Base-by-base conservation (phyloP, 768 basidiomycete species). In the Lactarius deliciosus region DNA sequence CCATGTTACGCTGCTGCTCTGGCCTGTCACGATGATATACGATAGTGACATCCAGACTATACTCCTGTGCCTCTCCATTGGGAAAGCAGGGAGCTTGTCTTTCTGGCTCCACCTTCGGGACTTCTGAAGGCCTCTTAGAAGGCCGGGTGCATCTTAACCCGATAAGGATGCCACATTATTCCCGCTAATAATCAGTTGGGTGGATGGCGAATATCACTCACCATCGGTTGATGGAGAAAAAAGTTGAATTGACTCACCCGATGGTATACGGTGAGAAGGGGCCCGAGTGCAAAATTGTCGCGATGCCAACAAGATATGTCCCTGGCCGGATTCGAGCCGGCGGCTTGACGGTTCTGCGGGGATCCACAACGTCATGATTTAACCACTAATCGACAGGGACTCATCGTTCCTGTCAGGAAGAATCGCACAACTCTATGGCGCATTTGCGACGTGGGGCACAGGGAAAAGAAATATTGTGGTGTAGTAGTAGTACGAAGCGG, bases 351-450 rank as follows among this genome's bases (percentile, higher is more conserved):
- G 66, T 22, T 32, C 55, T 60, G 62, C 6, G 32, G 32, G 1
- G 15, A 40, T 34, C 66, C 66, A 68, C 66, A 68, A 68, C 66
- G 66, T 68, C 66, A 64, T 68, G 66, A 68, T 68, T 68, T 68
- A 18, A 68, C 66, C 66, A 67, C 66, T 64, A 68, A 68, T 68
- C 66, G 66, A 68, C 63, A 56, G 58, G 66, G 66, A 68, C 66
- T 25, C 0, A 10, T 15, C 18, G 20, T 13, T 43, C 15, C 32
- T 22, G 3, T 5, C 6, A 7, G 2, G 50, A 16, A 10, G 2
- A 58, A 43, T 15, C 15, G 15, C 13, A 53, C 22, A 53, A 53
- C 2, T 13, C 11, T 2, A 25, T 28, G 20, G 45, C 10, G n/a
- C 6, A 41, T 5, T 13, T 18, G 41, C 16, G 41, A 18, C 41